Percentiles rank a stretch among this genome's conserved stretches.
phyloP scores from a whole-genome alignment of 768 basidiomycete genomes.

The Scleroderma citrinum region DNA sequence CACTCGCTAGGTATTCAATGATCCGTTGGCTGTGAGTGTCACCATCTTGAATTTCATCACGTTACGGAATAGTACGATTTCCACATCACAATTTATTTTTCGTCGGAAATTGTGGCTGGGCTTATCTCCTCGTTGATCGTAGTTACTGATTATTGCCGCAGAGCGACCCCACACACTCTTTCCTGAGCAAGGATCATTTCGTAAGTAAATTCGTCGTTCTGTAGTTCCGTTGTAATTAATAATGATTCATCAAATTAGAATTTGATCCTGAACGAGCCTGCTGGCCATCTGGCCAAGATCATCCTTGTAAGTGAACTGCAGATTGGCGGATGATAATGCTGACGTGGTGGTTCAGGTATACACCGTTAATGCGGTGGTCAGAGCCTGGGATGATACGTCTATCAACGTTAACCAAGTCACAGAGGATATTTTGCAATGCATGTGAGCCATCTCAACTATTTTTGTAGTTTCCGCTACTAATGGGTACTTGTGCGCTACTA shows the following conservation, averaged over 20 bases:
- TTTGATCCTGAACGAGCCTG: constrained; percentile 77
- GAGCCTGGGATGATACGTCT: constrained; percentile 75
- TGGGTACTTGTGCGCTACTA: constrained; percentile 18
- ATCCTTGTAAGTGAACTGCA: constrained; percentile 47
- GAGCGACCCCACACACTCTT: constrained; percentile 87
- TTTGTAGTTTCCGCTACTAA: constrained; percentile 35
- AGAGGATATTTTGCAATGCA: constrained; percentile 60
- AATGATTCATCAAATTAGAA: constrained; percentile 38
- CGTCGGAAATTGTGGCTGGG: neutral
- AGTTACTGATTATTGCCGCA: constrained; percentile 20
- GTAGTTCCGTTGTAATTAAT: neutral
- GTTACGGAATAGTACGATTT: neutral
- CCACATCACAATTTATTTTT: neutral
- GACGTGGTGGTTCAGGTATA: constrained; percentile 37
- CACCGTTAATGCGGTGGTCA: constrained; percentile 61
- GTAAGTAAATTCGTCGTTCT: constrained; percentile 37
- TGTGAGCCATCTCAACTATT: constrained; percentile 49
- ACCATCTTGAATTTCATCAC: constrained; percentile 7
- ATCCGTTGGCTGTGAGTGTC: constrained; percentile 61
- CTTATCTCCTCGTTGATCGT: constrained; percentile 4
- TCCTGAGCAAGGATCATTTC: constrained; percentile 86
- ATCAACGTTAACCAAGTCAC: constrained; percentile 50
- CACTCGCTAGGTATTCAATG: constrained; percentile 57
- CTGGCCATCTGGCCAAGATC: constrained; percentile 65
- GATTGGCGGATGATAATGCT: neutral